A percentile compares a stretch with the other conserved stretches of the same genome.
Conservation (phyloP, 208 protist genomes). For the Entamoeba invadens region DNA sequence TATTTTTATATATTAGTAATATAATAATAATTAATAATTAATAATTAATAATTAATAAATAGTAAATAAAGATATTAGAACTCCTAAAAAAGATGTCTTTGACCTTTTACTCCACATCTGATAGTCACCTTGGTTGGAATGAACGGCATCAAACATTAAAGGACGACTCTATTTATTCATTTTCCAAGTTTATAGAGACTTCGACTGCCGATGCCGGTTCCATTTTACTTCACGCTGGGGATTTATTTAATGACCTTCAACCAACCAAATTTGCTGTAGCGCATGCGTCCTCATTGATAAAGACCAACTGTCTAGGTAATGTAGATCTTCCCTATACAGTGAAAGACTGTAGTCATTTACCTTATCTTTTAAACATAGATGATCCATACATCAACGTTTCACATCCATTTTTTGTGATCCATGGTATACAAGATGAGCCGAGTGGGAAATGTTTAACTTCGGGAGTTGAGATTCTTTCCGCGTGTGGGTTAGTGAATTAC, state of each 20-base stretch:
- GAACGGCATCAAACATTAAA: conserved; percentile 75
- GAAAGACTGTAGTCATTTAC: not conserved
- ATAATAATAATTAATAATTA: no score
- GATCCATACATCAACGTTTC: conserved; percentile 10
- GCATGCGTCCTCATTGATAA: not conserved
- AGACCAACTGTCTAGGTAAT: conserved; percentile 5
- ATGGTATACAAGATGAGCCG: conserved; percentile 16
- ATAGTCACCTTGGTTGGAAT: conserved; percentile 80
- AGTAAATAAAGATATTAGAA: no score
- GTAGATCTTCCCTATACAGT: not conserved
- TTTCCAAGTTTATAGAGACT: conserved; percentile 82
- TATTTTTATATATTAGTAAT: no score
- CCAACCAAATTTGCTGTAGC: not conserved
- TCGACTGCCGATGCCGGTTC: conserved; percentile 47
- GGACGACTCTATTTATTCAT: conserved; percentile 86
- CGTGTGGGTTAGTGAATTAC: conserved; percentile 4
- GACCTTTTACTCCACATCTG: conserved; percentile 56
- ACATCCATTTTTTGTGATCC: conserved; percentile 14
- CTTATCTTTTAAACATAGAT: not conserved
- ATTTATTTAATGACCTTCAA: conserved; percentile 10
- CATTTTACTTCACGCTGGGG: conserved; percentile 8
- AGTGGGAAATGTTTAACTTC: not conserved
- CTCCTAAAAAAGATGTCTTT: not conserved
- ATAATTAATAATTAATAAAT: no score
- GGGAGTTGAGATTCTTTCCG: not conserved